Conservation (phyloP, 2,329 filamentous ascomycete species). For the Sarocladium kiliense region DNA sequence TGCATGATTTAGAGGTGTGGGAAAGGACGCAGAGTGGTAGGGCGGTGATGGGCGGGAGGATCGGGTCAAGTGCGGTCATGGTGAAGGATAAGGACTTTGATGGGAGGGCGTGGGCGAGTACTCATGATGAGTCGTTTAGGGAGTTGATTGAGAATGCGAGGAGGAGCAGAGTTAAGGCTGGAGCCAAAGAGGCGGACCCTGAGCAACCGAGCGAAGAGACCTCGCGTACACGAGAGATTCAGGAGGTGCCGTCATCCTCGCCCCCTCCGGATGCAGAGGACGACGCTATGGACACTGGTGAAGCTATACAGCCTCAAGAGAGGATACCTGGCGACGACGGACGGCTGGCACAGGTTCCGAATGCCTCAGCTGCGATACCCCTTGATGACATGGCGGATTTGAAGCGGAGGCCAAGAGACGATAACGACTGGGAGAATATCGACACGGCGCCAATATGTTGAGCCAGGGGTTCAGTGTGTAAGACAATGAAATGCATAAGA, state of each 20-base stretch:
- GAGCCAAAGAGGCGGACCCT: slow-evolving; percentile 21
- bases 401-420: background rate
- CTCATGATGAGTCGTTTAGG: slow-evolving; percentile 71
- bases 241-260: background rate
- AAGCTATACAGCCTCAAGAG: background rate
- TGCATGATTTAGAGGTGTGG: slow-evolving; percentile 80
- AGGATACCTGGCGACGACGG: background rate
- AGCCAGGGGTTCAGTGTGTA: background rate
- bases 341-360: too few relatives aligned
- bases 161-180: slow-evolving; percentile 36
- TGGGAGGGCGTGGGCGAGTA: slow-evolving; percentile 66
- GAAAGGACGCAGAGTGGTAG: slow-evolving; percentile 73
- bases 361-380: too few relatives aligned
- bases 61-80: slow-evolving; percentile 31
- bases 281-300: background rate
- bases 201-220: background rate
- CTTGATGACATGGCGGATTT: background rate
- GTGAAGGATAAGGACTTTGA: slow-evolving; percentile 90
- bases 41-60: slow-evolving; percentile 34
- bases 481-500: background rate
- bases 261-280: background rate
- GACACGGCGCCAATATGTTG: too few relatives aligned
- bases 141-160: slow-evolving; percentile 74
- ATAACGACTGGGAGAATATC: background rate
- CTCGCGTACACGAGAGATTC: background rate